Evolutionary conservation across 116 monocot genomes (phyloP).

Genomic region (Cymodocea nodosa): DNA sequence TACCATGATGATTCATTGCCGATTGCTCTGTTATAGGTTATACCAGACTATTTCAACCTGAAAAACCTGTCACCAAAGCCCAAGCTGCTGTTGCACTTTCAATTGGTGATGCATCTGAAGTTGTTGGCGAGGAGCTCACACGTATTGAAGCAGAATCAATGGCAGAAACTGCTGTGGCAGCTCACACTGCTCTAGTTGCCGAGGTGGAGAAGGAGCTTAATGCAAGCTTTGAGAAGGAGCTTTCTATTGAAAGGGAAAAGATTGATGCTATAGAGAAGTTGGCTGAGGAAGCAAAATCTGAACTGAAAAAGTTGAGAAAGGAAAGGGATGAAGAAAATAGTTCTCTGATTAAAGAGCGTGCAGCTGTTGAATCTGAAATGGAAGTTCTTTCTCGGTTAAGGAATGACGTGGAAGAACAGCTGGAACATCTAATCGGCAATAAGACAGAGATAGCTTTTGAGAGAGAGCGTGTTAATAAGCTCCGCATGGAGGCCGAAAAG

Average conservation of each 20-base stretch:
- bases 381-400: slow-evolving; percentile 80
- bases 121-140: slow-evolving; percentile 81
- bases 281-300: slow-evolving; percentile 65
- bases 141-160: slow-evolving; percentile 87
- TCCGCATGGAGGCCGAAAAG: slow-evolving; percentile 53
- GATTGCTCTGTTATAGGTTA: slow-evolving; percentile 37
- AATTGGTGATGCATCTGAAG: slow-evolving; percentile 70
- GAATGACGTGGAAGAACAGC: slow-evolving; percentile 62
- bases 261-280: slow-evolving; percentile 65
- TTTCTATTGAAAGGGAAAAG: slow-evolving; percentile 76
- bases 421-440: slow-evolving; percentile 56
- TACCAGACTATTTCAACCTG: slow-evolving; percentile 86
- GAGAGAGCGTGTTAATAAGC: slow-evolving; percentile 53
- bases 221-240: slow-evolving; percentile 74
- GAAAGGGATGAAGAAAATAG: slow-evolving; percentile 76
- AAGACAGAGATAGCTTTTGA: slow-evolving; percentile 75
- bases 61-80: slow-evolving; percentile 91
- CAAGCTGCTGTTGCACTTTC: slow-evolving; percentile 93
- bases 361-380: slow-evolving; percentile 85
- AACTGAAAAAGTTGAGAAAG: slow-evolving; percentile 49
- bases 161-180: slow-evolving; percentile 84
- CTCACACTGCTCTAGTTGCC: slow-evolving; percentile 73
- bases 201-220: slow-evolving; percentile 88
- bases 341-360: slow-evolving; percentile 40
- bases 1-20: not conserved